Percentiles rank a stretch among this genome's conserved stretches.
Conservation (phyloP, 148 eudicot genomes). For the Oxyria digyna region DNA sequence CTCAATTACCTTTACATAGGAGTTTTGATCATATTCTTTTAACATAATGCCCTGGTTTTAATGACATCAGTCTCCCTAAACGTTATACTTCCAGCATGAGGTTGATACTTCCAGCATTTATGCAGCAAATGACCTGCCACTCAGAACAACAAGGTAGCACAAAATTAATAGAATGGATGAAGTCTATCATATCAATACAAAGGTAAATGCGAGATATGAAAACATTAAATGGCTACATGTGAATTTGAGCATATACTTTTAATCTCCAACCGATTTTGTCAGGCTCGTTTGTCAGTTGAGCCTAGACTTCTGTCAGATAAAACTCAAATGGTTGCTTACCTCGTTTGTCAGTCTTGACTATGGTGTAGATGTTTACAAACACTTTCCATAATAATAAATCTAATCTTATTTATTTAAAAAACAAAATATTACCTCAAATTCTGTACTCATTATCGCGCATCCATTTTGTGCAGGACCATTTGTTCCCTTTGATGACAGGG, state of each 20-base stretch:
- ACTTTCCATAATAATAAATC: not conserved
- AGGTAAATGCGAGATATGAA: not conserved
- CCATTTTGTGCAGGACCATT: constrained; percentile 24
- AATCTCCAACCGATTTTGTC: not conserved
- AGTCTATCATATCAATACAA: not conserved
- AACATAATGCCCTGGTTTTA: not conserved
- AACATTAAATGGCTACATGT: not conserved
- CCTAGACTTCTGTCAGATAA: too few relatives aligned
- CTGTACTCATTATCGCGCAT: constrained; percentile 15
- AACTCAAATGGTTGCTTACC: not conserved
- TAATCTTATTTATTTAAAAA: not conserved
- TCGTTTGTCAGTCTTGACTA: too few relatives aligned
- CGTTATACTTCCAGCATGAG: not conserved
- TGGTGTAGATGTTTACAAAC: too few relatives aligned
- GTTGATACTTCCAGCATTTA: not conserved
- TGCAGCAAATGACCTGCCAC: not conserved
- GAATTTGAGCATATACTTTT: too few relatives aligned
- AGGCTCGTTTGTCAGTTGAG: not conserved
- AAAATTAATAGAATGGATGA: too few relatives aligned
- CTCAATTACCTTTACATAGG: not conserved
- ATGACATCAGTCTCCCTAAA: constrained; percentile 1
- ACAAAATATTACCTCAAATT: not conserved
- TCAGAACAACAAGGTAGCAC: not conserved
- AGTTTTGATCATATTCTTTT: not conserved
- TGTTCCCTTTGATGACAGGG: constrained; percentile 21